A percentile compares a stretch with the other conserved stretches of the same genome.
Evolutionary conservation across 768 basidiomycete species (phyloP).

Genomic region (Pleurotus giganteus): DNA sequence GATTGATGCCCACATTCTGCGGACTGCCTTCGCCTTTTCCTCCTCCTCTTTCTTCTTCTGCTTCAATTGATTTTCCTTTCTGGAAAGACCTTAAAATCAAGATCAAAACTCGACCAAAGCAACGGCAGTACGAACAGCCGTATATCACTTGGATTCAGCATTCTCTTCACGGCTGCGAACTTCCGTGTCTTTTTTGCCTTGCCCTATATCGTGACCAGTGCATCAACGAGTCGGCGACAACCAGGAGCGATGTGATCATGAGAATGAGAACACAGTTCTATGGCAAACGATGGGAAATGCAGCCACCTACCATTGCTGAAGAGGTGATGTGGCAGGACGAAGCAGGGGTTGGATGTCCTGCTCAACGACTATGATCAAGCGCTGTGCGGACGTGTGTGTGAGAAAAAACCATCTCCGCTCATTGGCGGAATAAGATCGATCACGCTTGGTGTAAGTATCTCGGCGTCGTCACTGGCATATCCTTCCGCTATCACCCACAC

Average conservation of each 20-base stretch:
- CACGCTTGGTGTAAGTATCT: too few relatives aligned
- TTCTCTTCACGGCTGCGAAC: slow-evolving; percentile 90
- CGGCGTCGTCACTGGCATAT: too few relatives aligned
- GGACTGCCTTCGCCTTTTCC: slow-evolving; percentile 74
- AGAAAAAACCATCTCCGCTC: not conserved
- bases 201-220: slow-evolving; percentile 44
- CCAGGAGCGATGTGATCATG: not conserved
- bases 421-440: too few relatives aligned
- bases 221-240: slow-evolving; percentile 1
- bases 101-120: not conserved
- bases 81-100: slow-evolving; percentile 29
- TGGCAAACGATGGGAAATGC: too few relatives aligned
- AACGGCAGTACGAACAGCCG: slow-evolving; percentile 61
- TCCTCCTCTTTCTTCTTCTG: slow-evolving; percentile 83
- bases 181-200: slow-evolving; percentile 94
- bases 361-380: not conserved
- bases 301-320: not conserved
- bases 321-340: not conserved
- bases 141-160: slow-evolving; percentile 92
- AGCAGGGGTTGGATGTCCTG: not conserved
- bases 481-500: too few relatives aligned
- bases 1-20: slow-evolving; percentile 63
- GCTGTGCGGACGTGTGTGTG: not conserved
- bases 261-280: not conserved
- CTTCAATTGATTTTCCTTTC: slow-evolving; percentile 92